These are phyloP conservation scores for Eucalyptus marginata DNA, from an alignment of 345 rosid species.

Conservation along the genomic window DNA sequence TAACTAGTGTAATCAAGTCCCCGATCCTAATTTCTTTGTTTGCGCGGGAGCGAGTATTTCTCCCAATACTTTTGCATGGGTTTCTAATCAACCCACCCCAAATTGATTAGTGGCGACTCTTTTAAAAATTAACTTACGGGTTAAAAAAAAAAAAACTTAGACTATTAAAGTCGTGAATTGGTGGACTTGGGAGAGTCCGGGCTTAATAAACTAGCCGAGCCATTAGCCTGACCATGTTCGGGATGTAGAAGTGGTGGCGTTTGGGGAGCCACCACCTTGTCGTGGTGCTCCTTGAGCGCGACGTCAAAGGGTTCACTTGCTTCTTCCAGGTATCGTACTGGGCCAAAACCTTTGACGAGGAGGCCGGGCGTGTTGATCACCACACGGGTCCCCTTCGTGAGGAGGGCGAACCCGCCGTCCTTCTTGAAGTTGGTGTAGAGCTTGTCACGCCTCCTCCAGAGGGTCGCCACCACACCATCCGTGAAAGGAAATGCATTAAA, in stretches of 20 bases:
- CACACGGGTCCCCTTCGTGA: background rate
- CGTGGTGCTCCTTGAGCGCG: background rate
- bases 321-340: slow-evolving; percentile 1
- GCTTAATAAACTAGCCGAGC: no score
- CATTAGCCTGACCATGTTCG: background rate
- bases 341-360: background rate
- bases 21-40: no score
- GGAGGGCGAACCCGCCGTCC: background rate
- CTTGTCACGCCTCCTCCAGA: slow-evolving; percentile 27
- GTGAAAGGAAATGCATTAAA: slow-evolving; percentile 67
- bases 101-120: no score
- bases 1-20: no score
- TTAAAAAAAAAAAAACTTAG: no score
- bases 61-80: no score
- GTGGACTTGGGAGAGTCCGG: no score
- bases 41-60: no score
- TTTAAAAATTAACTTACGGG: no score
- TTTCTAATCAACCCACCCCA: no score
- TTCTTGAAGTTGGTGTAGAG: background rate
- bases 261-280: background rate
- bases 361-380: background rate
- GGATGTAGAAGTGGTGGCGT: background rate
- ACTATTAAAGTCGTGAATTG: no score
- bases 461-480: slow-evolving; percentile 29
- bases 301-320: background rate